Percentiles rank a stretch among this genome's conserved stretches.
These are phyloP conservation scores for Sugiyamaella paludigena DNA, from an alignment of 1,139 yeast species.

Conservation along the genomic window DNA sequence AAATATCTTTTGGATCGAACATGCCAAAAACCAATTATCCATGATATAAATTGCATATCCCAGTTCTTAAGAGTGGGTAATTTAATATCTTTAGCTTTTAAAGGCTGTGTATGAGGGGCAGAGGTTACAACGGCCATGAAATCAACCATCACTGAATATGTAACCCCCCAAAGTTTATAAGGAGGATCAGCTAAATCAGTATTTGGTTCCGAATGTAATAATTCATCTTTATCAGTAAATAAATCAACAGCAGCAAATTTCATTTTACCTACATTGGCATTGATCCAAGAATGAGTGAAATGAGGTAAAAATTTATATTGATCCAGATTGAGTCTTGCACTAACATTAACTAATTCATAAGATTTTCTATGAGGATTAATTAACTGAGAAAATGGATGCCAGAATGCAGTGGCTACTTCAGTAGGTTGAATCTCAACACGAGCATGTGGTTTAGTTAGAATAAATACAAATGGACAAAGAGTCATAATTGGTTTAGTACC, in stretches of 20 bases:
- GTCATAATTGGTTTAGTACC: conserved; percentile 37
- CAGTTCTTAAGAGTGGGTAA: conserved; percentile 28
- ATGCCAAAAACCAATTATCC: conserved; percentile 18
- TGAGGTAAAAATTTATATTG: conserved; percentile 22
- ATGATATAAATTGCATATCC: conserved; percentile 28
- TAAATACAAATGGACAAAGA: conserved; percentile 40
- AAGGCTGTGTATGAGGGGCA: conserved; percentile 21
- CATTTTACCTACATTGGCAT: conserved; percentile 34
- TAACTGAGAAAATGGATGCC: conserved; percentile 38
- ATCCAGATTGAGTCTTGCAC: conserved; percentile 29
- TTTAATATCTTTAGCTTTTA: conserved; percentile 5
- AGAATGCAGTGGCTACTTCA: conserved; percentile 42
- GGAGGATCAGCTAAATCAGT: conserved; percentile 24
- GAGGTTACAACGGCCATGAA: conserved; percentile 30
- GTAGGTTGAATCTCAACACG: conserved; percentile 32
- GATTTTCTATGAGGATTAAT: conserved; percentile 24
- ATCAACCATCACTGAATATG: conserved; percentile 38
- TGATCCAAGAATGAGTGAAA: conserved; percentile 21
- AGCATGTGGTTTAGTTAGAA: conserved; percentile 28
- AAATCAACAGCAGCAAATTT: conserved; percentile 36
- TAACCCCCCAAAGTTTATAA: conserved; percentile 41
- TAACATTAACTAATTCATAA: conserved; percentile 29
- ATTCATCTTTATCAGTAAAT: conserved; percentile 2
- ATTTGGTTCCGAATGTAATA: conserved; percentile 10
- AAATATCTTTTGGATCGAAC: conserved; percentile 4